Conservation (phyloP, 164 flowering plant genomes). For the Vitis amurensis region DNA sequence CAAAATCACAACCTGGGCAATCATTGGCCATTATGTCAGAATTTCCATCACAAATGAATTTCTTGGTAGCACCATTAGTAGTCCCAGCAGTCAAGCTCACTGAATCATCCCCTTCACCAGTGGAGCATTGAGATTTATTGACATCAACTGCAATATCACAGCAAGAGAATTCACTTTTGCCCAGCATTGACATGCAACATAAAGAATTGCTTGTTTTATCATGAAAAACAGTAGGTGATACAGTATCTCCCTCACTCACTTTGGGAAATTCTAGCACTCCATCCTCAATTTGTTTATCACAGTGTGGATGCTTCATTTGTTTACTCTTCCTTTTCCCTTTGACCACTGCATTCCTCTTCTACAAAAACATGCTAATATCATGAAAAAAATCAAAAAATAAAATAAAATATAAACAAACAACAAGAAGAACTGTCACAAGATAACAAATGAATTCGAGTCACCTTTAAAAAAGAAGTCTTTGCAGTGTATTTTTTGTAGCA, state of each 20-base stretch:
- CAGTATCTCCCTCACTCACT: conserved; percentile 44
- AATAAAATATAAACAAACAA: background rate
- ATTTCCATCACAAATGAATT: conserved; percentile 15
- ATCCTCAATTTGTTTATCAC: conserved; percentile 16
- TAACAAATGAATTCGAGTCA: too few species aligned
- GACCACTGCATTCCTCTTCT: conserved; percentile 34
- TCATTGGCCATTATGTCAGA: conserved; percentile 13
- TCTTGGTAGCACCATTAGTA: conserved; percentile 13
- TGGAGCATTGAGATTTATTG: conserved; percentile 4
- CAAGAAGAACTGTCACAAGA: background rate
- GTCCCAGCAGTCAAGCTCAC: conserved; percentile 8
- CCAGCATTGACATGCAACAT: conserved; percentile 25
- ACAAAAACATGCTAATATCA: conserved; percentile 13
- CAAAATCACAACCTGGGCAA: background rate
- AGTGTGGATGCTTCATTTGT: conserved; percentile 18
- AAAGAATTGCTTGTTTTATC: conserved; percentile 31
- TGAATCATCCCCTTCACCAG: conserved; percentile 25
- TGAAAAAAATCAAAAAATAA: background rate
- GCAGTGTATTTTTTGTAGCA: too few species aligned
- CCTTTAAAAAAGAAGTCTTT: too few species aligned
- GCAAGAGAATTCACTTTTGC: conserved; percentile 34
- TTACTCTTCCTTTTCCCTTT: conserved; percentile 46
- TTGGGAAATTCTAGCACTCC: conserved; percentile 21
- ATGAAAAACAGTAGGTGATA: conserved; percentile 26
- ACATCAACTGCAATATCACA: conserved; percentile 43